Evolutionary conservation across 2,329 filamentous ascomycete genomes (phyloP), one percentile per base, ranked within the genome.

Genomic region (Ophiosphaerella narmari): DNA sequence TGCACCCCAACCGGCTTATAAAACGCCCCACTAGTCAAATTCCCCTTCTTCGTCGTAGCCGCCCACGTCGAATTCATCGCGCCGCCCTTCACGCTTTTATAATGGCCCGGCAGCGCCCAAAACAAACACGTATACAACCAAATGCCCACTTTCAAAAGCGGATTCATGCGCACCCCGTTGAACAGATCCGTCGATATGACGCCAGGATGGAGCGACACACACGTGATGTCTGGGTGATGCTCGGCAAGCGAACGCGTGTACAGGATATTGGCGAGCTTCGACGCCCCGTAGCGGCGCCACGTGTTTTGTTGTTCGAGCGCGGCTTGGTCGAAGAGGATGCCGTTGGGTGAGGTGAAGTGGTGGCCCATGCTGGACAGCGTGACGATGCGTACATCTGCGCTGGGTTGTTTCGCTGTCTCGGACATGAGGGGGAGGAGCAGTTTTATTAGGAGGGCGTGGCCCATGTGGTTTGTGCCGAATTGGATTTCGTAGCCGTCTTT

Each of bases 391-490:
- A 80, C 78, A 44, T 80, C 78, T 3, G 71, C 59, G 12, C 60
- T 62, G 0, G 66, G 65, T 16, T 66, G 16, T 46, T 72, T 56
- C 5, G 76, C 75, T 0, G 79, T 80, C 13, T 68, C 54, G 8
- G 74, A 66, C 41, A 82, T 60, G 0, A 63, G 68, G 1, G 77
- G 77, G 1, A 80, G 60, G 0, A 82, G 71, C 2, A 79, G 68
- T 33, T 76, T 77, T 7, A 73, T 79, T 11, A 81, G 59, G 0
- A 81, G 69, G 3, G 77, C 76, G 53, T 80, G 79, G n/a, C 78
- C 80, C 53, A 81, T 65, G 65, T 81, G 76, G 55, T 82, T 81
- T 8, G 76, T 80, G 29, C 77, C 80, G 48, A 81, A 77, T 43
- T 80, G 77, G 29, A 77, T 71, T 59, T 82, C 79, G 53, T 78